Evolutionary conservation across 2,329 filamentous ascomycete species (phyloP).

Genomic region (Curvularia lunata): DNA sequence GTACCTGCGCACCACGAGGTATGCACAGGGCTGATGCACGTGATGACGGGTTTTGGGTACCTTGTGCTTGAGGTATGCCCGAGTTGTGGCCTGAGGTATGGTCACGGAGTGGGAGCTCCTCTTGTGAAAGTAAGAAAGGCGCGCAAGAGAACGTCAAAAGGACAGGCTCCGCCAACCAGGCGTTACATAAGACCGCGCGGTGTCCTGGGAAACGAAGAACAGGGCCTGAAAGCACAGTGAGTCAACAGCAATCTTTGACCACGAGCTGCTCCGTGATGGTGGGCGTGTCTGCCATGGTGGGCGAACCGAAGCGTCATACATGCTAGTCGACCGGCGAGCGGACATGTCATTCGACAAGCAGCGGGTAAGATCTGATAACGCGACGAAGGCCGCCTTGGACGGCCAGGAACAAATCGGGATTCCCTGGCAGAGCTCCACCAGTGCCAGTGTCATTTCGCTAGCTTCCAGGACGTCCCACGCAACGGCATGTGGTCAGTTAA

Average conservation of each 20-base stretch:
- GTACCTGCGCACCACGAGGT: slow-evolving; percentile 26
- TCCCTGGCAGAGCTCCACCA: slow-evolving; percentile 22
- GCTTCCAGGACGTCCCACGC: slow-evolving; percentile 14
- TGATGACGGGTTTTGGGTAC: slow-evolving; percentile 27
- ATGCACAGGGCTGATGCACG: slow-evolving; percentile 29
- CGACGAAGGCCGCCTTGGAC: slow-evolving; percentile 9
- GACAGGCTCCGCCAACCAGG: background rate
- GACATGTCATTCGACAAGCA: slow-evolving; percentile 18
- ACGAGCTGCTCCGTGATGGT: slow-evolving; percentile 12
- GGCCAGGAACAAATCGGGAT: slow-evolving; percentile 16
- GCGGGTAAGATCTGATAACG: slow-evolving; percentile 21
- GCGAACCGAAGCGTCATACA: slow-evolving; percentile 29
- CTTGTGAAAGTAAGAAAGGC: slow-evolving; percentile 5
- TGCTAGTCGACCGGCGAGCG: slow-evolving; percentile 19
- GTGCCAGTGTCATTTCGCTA: slow-evolving; percentile 14
- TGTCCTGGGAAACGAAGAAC: background rate
- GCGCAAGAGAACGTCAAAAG: slow-evolving; percentile 1
- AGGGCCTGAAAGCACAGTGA: background rate
- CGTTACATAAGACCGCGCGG: background rate
- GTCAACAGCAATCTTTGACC: slow-evolving; percentile 1
- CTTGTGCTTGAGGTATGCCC: slow-evolving; percentile 2
- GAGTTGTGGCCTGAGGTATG: slow-evolving; percentile 14
- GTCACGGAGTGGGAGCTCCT: slow-evolving; percentile 12
- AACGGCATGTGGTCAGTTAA: slow-evolving; percentile 11
- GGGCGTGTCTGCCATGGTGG: slow-evolving; percentile 15